These are phyloP conservation scores for Thoreauomyces humboldtii DNA, from an alignment of 192 early-diverging fungal genomes.

Conservation along the genomic window DNA sequence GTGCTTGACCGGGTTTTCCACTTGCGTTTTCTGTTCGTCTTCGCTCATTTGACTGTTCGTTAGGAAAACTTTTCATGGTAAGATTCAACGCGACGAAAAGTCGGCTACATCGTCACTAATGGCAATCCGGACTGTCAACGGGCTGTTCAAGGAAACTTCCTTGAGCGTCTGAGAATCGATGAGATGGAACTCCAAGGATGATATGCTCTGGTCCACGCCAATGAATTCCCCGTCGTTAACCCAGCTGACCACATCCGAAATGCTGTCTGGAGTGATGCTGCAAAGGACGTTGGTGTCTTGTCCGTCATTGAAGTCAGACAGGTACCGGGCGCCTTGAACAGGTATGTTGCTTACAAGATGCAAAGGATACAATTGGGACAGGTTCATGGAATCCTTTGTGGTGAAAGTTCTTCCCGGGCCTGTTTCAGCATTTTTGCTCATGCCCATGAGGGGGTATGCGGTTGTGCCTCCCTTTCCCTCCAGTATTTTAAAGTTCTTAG, in stretches of 20 bases:
- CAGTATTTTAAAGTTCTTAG: constrained; percentile 15
- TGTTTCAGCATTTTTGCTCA: background rate
- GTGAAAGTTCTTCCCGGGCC: background rate
- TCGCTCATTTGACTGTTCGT: too few relatives aligned
- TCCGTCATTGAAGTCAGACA: constrained; percentile 6
- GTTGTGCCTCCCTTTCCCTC: constrained; percentile 4
- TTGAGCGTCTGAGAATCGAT: constrained; percentile 5
- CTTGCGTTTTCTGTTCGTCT: too few relatives aligned
- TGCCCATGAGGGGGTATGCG: constrained; percentile 10
- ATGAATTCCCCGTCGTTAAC: constrained; percentile 19
- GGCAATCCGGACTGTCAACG: constrained; percentile 11
- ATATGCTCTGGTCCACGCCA: background rate
- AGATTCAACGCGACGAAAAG: too few relatives aligned
- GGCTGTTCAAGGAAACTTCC: constrained; percentile 11
- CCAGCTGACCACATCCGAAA: constrained; percentile 17
- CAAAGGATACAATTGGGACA: constrained; percentile 11
- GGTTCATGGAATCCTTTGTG: constrained; percentile 9
- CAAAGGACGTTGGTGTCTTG: background rate
- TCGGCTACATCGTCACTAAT: constrained; percentile 9
- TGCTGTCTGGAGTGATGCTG: constrained; percentile 10
- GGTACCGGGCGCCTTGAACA: background rate
- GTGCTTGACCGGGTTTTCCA: too few relatives aligned
- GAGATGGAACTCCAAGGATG: constrained; percentile 17
- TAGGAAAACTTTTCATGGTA: too few relatives aligned
- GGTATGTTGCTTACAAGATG: constrained; percentile 5